Base-by-base conservation (phyloP, 106 monocot genomes). In the Hemerocallis citrina region DNA sequence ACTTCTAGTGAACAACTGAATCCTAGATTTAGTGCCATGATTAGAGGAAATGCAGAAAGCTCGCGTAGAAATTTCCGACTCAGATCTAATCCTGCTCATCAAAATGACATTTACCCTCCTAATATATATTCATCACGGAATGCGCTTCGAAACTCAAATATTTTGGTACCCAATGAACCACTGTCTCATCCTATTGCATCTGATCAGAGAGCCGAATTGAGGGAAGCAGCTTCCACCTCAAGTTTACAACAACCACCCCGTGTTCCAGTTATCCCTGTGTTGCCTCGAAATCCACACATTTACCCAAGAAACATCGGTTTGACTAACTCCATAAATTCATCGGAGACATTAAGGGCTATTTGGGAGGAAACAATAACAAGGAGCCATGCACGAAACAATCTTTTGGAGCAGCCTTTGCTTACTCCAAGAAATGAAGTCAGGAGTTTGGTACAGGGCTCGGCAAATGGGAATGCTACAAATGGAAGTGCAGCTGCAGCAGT, bases 1-100 rank as follows among this genome's bases (percentile, higher is more conserved):
- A 21, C 58, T 29, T 37, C 58, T 43, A 79, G 77, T 24, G 75
- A 66, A 24, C 67, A 66, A 24, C 23, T 67, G 30, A 67, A 31
- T 51, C 59, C 74, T 62, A 62, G 68, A 51, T 74, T 56, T 42
- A 49, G 52, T 40, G 6, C 69, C 61, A 5, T 55, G 27, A 28
- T 12, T 22, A 49, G 67, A 58, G 72, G 73, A 28, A 65, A 68
- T 73, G 61, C 54, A 4, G 93, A 79, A 57, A 74, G 34, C 41
- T 75, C 75, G 15, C 66, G 68, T 8, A 76, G 93, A 46, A 93
- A 74, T 65, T 46, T 79, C 45, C 44, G 89, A 30, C 61, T 73
- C 40, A 79, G 85, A 42, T 69, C 62, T 13, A 82, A 76, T 50
- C 55, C 81, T 52, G 31, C 69, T 43, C 49, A 29, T 29, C 69